phyloP scores from a whole-genome alignment of 2,329 filamentous ascomycete genomes.

The Penicillium brevicompactum region DNA sequence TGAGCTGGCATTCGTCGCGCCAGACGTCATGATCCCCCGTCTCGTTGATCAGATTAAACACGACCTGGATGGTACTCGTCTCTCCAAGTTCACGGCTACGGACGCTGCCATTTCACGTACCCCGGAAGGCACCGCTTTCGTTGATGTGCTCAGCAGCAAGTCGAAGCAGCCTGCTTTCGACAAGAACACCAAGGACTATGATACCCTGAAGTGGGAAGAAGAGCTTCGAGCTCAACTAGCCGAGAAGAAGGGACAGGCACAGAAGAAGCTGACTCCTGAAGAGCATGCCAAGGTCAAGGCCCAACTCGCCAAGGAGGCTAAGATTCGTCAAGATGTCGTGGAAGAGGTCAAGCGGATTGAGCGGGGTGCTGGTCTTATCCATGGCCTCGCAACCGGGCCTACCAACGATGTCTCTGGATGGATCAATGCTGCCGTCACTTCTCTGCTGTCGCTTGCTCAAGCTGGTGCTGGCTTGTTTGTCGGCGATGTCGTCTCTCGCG shows the following conservation, averaged over 20 bases:
- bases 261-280: constrained; percentile 87
- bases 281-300: constrained; percentile 88
- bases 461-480: constrained; percentile 80
- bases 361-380: constrained; percentile 84
- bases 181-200: constrained; percentile 93
- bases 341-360: constrained; percentile 70
- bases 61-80: constrained; percentile 71
- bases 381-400: constrained; percentile 77
- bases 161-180: constrained; percentile 68
- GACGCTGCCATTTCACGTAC: constrained; percentile 94
- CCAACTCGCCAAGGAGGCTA: constrained; percentile 83
- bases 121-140: constrained; percentile 81
- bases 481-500: constrained; percentile 74
- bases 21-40: constrained; percentile 74
- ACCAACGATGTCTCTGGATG: constrained; percentile 87
- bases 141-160: constrained; percentile 90
- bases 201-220: constrained; percentile 95
- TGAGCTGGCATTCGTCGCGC: constrained; percentile 91
- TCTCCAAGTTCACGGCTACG: constrained; percentile 75
- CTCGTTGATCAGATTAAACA: constrained; percentile 72
- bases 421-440: constrained; percentile 79
- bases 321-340: constrained; percentile 73
- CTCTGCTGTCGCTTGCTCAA: constrained; percentile 69
- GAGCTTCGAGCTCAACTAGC: constrained; percentile 84
- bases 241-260: constrained; percentile 81